Conservation (phyloP, 805 yeast genomes). For the Zygosaccharomyces rouxii region DNA sequence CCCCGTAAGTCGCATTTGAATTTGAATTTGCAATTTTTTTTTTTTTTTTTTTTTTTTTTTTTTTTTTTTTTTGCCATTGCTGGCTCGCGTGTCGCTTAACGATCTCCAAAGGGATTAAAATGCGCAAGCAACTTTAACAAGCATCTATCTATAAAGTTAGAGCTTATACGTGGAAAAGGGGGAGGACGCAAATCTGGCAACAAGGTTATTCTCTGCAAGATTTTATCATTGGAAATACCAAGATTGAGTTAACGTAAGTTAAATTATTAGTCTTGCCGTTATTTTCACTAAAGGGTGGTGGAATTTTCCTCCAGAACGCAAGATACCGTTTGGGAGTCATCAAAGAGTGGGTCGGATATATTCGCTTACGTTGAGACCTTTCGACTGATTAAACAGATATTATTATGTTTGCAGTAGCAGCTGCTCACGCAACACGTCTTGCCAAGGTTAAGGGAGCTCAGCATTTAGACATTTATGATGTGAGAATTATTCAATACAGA, state of each 20-base stretch:
- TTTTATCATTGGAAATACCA: neutral
- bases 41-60: neutral
- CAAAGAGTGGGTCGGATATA: neutral
- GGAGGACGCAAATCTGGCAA: neutral
- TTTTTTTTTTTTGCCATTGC: neutral
- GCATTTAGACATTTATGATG: conserved; percentile 47
- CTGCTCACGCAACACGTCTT: conserved; percentile 36
- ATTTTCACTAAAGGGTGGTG: neutral
- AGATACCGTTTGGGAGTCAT: neutral
- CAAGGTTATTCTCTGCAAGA: neutral
- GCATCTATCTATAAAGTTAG: neutral
- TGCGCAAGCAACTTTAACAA: neutral
- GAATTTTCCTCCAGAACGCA: neutral
- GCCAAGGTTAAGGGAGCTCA: conserved; percentile 31
- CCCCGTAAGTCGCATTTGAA: neutral
- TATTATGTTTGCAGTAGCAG: conserved; percentile 33
- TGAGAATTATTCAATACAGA: conserved; percentile 54
- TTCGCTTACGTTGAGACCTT: neutral
- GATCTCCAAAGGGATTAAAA: neutral
- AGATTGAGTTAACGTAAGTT: neutral
- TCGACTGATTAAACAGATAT: neutral
- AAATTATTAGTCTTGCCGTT: neutral
- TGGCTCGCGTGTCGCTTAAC: conserved; percentile 1
- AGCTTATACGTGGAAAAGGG: neutral
- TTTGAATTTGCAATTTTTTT: neutral